Conservation (phyloP, 202 grass and related monocot genomes). For the Zoysia matrella region DNA sequence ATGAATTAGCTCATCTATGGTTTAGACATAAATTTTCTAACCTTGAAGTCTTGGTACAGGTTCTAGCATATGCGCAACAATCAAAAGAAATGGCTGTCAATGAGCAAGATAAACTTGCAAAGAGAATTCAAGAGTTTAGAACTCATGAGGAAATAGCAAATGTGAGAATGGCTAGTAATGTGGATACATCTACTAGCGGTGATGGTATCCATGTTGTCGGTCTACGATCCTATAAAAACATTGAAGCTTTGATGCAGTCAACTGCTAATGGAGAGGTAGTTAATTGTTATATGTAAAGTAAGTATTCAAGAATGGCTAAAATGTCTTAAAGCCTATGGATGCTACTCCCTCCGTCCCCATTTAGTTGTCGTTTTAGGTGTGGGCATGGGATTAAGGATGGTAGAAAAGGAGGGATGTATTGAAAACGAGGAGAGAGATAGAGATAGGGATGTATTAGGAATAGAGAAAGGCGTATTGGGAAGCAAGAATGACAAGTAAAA, state of each 20-base stretch:
- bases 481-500: too few relatives aligned
- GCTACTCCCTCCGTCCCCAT: neutral
- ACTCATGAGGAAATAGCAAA: too few relatives aligned
- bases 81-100: slow-evolving; percentile 70
- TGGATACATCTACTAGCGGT: slow-evolving; percentile 79
- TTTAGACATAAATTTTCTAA: slow-evolving; percentile 39
- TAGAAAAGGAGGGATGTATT: too few relatives aligned
- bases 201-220: slow-evolving; percentile 96
- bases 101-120: too few relatives aligned
- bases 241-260: slow-evolving; percentile 95
- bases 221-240: slow-evolving; percentile 88
- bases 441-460: too few relatives aligned
- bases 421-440: too few relatives aligned
- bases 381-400: too few relatives aligned
- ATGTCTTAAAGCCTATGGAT: slow-evolving; percentile 21
- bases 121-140: too few relatives aligned
- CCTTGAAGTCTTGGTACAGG: slow-evolving; percentile 62
- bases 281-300: slow-evolving; percentile 35
- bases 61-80: slow-evolving; percentile 96
- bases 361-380: too few relatives aligned
- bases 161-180: slow-evolving; percentile 49
- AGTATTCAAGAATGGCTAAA: slow-evolving; percentile 16
- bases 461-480: too few relatives aligned
- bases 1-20: slow-evolving; percentile 21
- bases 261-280: slow-evolving; percentile 88